Evolutionary conservation across 768 basidiomycete genomes (phyloP).

Genomic region (Mycena metata): DNA sequence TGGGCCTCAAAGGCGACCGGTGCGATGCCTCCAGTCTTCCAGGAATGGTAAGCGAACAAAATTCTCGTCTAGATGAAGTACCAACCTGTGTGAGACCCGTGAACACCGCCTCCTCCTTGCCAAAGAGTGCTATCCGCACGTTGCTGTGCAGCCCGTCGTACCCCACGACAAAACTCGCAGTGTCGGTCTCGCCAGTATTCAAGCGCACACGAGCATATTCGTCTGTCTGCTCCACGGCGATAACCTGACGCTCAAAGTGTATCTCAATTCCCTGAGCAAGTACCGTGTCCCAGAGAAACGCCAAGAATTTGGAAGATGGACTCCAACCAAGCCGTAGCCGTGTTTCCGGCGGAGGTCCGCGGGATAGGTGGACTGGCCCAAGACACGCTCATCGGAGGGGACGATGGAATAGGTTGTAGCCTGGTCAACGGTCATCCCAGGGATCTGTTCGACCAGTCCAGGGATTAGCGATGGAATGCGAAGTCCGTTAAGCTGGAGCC

Average conservation of each 20-base stretch:
- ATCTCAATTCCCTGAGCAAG: constrained; percentile 49
- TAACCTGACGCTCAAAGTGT: constrained; percentile 50
- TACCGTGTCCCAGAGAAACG: constrained; percentile 48
- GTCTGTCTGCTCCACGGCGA: constrained; percentile 46
- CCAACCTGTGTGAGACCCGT: constrained; percentile 56
- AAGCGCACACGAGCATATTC: constrained; percentile 50
- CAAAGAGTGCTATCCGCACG: constrained; percentile 54
- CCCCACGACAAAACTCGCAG: constrained; percentile 56
- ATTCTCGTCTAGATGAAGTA: not conserved
- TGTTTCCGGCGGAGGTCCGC: constrained; percentile 35
- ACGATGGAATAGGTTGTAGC: constrained; percentile 39
- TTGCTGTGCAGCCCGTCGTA: constrained; percentile 61
- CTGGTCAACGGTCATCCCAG: constrained; percentile 37
- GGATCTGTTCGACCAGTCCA: constrained; percentile 42
- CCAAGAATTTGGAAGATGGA: constrained; percentile 49
- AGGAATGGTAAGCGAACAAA: not conserved
- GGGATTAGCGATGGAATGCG: constrained; percentile 46
- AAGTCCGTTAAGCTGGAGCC: constrained; percentile 47
- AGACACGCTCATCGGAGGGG: constrained; percentile 43
- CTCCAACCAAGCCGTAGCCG: constrained; percentile 48
- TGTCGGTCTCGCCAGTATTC: constrained; percentile 51
- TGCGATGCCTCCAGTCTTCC: constrained; percentile 53
- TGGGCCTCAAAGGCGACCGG: constrained; percentile 33
- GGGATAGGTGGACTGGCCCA: constrained; percentile 45
- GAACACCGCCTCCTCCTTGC: constrained; percentile 51